Percentiles rank a stretch among this genome's conserved stretches.
Evolutionary conservation across 2,329 filamentous ascomycete genomes (phyloP).

Genomic region (Madurella fahalii): DNA sequence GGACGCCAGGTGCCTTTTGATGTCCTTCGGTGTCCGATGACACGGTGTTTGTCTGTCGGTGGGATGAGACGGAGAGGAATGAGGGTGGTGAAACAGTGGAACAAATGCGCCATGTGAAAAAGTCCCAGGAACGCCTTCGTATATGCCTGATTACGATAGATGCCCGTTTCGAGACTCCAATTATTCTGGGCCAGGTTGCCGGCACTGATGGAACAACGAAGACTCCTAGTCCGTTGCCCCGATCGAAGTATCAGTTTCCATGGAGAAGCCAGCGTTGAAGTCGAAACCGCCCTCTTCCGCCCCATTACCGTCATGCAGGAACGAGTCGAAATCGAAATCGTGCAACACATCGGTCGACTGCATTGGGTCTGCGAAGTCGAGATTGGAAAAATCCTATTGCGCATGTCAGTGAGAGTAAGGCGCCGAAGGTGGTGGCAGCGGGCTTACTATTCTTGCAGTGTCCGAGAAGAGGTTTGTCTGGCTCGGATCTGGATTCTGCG

Average conservation of each 20-base stretch:
- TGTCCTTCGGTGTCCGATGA: no score
- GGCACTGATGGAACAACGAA: slow-evolving; percentile 6
- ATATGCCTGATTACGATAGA: background rate
- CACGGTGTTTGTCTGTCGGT: no score
- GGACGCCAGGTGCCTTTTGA: background rate
- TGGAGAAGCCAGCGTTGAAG: slow-evolving; percentile 51
- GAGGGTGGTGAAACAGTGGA: background rate
- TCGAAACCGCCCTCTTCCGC: slow-evolving; percentile 48
- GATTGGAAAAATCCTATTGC: slow-evolving; percentile 28
- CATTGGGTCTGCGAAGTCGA: slow-evolving; percentile 55
- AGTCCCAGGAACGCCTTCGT: background rate
- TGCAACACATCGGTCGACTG: slow-evolving; percentile 55
- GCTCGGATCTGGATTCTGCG: slow-evolving; percentile 44
- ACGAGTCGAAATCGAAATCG: slow-evolving; percentile 66
- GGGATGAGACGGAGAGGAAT: background rate
- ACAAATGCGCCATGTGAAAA: background rate
- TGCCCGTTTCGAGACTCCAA: background rate
- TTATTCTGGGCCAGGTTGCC: slow-evolving; percentile 1
- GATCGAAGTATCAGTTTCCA: slow-evolving; percentile 57
- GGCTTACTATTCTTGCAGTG: slow-evolving; percentile 40
- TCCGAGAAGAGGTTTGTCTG: slow-evolving; percentile 47
- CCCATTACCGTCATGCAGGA: slow-evolving; percentile 56
- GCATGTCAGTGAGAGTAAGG: no score
- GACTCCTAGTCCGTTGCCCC: slow-evolving; percentile 47
- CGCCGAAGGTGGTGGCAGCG: no score